Percentiles rank a stretch among this genome's conserved stretches.
These are phyloP conservation scores for Podila epicladia DNA, from an alignment of 192 early-diverging fungal species.

Conservation along the genomic window DNA sequence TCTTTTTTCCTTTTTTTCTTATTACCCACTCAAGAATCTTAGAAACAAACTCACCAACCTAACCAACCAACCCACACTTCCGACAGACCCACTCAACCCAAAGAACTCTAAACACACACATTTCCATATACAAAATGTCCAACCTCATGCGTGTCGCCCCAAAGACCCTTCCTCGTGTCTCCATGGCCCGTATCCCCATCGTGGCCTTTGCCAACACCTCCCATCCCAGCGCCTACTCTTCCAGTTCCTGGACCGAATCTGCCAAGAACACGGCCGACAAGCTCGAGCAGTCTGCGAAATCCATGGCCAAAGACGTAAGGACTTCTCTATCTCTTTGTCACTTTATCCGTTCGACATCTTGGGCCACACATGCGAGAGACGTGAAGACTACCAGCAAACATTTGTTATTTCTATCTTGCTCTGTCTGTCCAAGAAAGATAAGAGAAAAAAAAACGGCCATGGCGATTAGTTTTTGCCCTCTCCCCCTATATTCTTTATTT, in stretches of 20 bases:
- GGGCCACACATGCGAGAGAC: neutral
- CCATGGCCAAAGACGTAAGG: slow-evolving; percentile 25
- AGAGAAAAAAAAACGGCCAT: no score
- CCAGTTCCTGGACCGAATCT: slow-evolving; percentile 42
- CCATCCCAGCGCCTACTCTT: slow-evolving; percentile 46
- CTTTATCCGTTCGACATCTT: neutral
- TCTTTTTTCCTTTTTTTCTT: slow-evolving; percentile 7
- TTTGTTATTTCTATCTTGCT: no score
- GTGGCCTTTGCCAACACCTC: slow-evolving; percentile 47
- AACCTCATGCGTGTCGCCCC: slow-evolving; percentile 27
- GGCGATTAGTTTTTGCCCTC: neutral
- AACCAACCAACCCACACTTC: neutral
- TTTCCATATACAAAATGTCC: slow-evolving; percentile 18
- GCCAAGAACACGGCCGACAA: slow-evolving; percentile 41
- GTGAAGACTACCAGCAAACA: neutral
- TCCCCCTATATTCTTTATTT: neutral
- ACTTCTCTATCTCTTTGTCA: neutral
- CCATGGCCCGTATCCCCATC: slow-evolving; percentile 46
- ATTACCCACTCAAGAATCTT: neutral
- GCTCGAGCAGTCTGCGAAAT: slow-evolving; percentile 32
- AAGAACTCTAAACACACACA: neutral
- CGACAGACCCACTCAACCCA: slow-evolving; percentile 1
- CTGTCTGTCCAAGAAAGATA: no score
- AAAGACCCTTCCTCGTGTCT: slow-evolving; percentile 44
- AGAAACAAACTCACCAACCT: neutral